Percentiles rank a stretch among this genome's conserved stretches.
These are phyloP conservation scores for Scheffersomyces cryptocercus DNA, from an alignment of 1,139 yeast species.

Conservation along the genomic window DNA sequence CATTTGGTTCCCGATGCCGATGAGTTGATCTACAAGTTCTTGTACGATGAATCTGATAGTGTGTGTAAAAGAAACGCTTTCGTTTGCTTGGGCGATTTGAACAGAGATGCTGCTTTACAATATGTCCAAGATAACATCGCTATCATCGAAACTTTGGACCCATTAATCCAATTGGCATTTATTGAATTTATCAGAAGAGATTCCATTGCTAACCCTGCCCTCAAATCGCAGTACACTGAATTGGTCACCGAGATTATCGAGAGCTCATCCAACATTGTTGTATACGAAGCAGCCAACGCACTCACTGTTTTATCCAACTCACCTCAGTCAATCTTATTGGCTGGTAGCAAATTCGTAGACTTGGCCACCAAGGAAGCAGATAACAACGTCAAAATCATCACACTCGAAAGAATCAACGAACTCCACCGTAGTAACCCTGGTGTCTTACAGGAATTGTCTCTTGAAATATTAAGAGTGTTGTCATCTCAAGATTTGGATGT, in stretches of 20 bases:
- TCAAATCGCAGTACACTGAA: constrained; percentile 71
- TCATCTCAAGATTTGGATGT: constrained; percentile 89
- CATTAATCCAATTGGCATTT: constrained; percentile 83
- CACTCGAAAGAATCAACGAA: constrained; percentile 81
- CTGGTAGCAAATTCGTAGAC: constrained; percentile 84
- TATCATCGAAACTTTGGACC: constrained; percentile 70
- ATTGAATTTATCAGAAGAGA: constrained; percentile 91
- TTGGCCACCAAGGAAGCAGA: constrained; percentile 91
- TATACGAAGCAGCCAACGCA: constrained; percentile 90
- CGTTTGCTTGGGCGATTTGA: constrained; percentile 78
- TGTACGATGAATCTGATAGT: constrained; percentile 83
- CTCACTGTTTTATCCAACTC: constrained; percentile 71
- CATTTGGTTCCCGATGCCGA: constrained; percentile 95
- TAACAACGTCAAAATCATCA: constrained; percentile 89
- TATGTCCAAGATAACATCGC: constrained; percentile 74
- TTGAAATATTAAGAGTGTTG: constrained; percentile 85
- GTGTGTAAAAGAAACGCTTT: constrained; percentile 97
- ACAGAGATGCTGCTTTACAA: constrained; percentile 80
- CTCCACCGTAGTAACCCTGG: constrained; percentile 80
- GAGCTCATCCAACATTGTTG: constrained; percentile 70
- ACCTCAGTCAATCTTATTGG: constrained; percentile 66
- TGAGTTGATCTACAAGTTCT: constrained; percentile 72
- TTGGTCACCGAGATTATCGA: constrained; percentile 75
- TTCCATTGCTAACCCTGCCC: constrained; percentile 60
- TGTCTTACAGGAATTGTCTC: constrained; percentile 76